phyloP scores from a whole-genome alignment of 495 filamentous ascomycete genomes.

The Podospora bellae-mahoneyi region DNA sequence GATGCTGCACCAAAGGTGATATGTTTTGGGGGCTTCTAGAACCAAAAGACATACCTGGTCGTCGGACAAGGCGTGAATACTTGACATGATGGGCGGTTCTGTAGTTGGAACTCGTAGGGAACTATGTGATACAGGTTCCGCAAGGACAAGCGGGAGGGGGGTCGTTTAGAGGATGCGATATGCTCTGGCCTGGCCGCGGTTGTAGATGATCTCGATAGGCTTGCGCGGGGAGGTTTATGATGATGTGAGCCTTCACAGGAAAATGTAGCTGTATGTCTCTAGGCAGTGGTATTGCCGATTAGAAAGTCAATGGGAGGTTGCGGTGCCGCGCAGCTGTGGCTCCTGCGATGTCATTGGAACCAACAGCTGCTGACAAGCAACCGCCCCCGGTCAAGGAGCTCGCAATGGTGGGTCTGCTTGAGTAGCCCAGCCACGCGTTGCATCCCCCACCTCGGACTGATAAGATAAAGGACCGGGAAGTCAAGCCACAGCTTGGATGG shows the following conservation, averaged over 20 bases:
- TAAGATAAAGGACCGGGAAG: neutral
- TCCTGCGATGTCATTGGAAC: constrained; percentile 17
- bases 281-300: neutral
- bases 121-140: neutral
- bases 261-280: constrained; percentile 1
- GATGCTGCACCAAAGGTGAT: neutral
- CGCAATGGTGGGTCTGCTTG: neutral
- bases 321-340: constrained; percentile 8
- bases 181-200: neutral
- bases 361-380: constrained; percentile 22
- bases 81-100: constrained; percentile 68
- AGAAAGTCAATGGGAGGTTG: constrained; percentile 4
- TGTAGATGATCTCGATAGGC: neutral
- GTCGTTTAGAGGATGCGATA: neutral
- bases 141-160: constrained; percentile 7
- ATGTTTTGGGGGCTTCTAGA: neutral
- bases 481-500: neutral
- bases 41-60: constrained; percentile 67
- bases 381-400: constrained; percentile 9
- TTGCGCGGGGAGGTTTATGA: neutral
- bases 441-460: neutral
- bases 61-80: constrained; percentile 89
- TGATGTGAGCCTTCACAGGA: neutral
- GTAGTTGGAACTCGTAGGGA: constrained; percentile 19
- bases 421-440: constrained; percentile 1